Conservation (phyloP, 495 filamentous ascomycete genomes). For the Trypethelium eluteriae region DNA sequence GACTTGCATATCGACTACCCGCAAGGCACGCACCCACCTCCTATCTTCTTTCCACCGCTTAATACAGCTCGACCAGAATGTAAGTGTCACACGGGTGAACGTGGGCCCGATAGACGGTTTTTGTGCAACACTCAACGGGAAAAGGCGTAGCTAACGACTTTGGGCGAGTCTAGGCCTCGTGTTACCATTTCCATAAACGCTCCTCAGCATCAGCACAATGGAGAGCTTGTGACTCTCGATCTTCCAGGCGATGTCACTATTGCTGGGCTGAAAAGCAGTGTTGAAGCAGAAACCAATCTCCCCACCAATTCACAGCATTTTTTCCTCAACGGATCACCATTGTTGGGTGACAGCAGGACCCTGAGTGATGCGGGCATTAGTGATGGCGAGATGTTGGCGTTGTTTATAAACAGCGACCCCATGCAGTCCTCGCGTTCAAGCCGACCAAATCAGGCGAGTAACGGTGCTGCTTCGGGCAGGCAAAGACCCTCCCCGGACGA, state of each 20-base stretch:
- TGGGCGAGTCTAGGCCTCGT: conserved; percentile 45
- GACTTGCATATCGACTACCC: conserved; percentile 21
- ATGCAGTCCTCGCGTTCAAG: conserved; percentile 21
- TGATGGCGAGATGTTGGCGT: conserved; percentile 86
- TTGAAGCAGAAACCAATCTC: conserved; percentile 57
- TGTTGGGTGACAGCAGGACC: conserved; percentile 68
- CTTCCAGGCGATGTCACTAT: conserved; percentile 78
- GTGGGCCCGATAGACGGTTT: conserved; percentile 5
- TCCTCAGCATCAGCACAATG: conserved; percentile 57
- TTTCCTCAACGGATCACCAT: conserved; percentile 81
- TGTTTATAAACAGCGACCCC: conserved; percentile 50
- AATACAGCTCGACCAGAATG: conserved; percentile 17
- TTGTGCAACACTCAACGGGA: conserved; percentile 7
- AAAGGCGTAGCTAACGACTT: conserved; percentile 15
- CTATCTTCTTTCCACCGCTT: neutral
- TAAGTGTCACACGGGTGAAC: conserved; percentile 18
- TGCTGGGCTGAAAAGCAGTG: conserved; percentile 75
- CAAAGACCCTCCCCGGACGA: conserved; percentile 40
- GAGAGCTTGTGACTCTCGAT: conserved; percentile 76
- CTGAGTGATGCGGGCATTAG: conserved; percentile 72
- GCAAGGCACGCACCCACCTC: conserved; percentile 19
- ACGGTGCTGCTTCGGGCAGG: conserved; percentile 11
- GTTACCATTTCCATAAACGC: conserved; percentile 79
- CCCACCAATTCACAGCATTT: conserved; percentile 57
- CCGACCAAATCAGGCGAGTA: conserved; percentile 26